phyloP scores from a whole-genome alignment of 306 rosid genomes.

The Phaseolus lunatus region DNA sequence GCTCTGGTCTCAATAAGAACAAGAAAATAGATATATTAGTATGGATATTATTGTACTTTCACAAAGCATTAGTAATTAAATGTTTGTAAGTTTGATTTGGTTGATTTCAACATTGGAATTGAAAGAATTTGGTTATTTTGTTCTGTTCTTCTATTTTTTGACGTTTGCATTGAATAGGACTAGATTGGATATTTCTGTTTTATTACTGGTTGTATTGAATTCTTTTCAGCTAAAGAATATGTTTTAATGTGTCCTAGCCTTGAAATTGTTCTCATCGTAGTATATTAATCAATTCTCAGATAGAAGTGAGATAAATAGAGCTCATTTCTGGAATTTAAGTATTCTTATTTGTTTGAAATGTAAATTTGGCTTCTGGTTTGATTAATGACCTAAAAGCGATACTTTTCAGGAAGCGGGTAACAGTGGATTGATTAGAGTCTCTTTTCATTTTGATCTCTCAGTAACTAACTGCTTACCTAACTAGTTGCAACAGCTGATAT shows the following conservation, averaged over 20 bases:
- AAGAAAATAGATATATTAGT: no score
- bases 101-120: background rate
- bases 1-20: no score
- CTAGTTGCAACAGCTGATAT: background rate
- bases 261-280: background rate
- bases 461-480: background rate
- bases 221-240: background rate
- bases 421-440: background rate
- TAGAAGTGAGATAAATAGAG: constrained; percentile 8
- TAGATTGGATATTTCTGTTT: background rate
- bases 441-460: background rate
- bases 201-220: background rate
- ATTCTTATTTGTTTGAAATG: constrained; percentile 29
- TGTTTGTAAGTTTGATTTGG: background rate
- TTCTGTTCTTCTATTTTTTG: background rate
- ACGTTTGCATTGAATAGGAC: background rate
- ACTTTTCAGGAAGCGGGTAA: constrained; percentile 16
- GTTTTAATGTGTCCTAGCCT: background rate
- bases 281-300: background rate
- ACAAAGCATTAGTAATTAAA: no score
- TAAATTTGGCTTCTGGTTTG: background rate
- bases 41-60: no score
- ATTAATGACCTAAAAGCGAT: background rate
- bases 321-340: background rate
- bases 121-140: background rate